These are phyloP conservation scores for Chaetomium tenue DNA, from an alignment of 495 filamentous ascomycete genomes.

Conservation along the genomic window DNA sequence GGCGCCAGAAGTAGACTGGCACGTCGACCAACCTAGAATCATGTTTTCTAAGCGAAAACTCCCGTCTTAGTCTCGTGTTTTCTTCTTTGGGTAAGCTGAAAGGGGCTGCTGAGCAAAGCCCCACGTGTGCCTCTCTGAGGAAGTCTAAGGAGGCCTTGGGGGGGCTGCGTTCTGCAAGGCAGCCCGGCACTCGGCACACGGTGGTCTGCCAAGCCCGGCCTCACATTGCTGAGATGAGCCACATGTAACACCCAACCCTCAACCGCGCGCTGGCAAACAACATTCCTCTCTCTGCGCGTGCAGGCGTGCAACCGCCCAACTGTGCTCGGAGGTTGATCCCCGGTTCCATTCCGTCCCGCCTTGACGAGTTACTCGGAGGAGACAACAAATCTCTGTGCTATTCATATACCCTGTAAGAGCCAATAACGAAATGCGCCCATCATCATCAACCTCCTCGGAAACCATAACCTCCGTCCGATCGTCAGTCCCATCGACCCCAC, in stretches of 20 bases:
- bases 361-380: not conserved
- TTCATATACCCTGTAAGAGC: not conserved
- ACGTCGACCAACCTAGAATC: not conserved
- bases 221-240: not conserved
- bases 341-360: not conserved
- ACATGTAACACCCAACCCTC: conserved; percentile 1
- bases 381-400: not conserved
- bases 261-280: not conserved
- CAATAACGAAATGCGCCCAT: not conserved
- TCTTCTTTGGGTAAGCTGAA: not conserved
- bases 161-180: not conserved
- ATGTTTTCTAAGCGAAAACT: not conserved
- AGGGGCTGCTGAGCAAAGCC: not conserved
- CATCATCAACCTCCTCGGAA: not conserved
- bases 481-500: not conserved
- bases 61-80: not conserved
- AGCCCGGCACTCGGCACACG: conserved; percentile 5
- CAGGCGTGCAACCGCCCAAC: not conserved
- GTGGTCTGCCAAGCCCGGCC: not conserved
- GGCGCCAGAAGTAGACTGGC: not conserved
- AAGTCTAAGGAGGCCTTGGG: too few relatives aligned
- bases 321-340: not conserved
- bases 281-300: not conserved
- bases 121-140: not conserved
- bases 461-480: not conserved